A percentile compares a stretch with the other conserved stretches of the same genome.
Evolutionary conservation across 192 early-diverging fungal genomes (phyloP).

Genomic region (Helicostylum pulchrum): DNA sequence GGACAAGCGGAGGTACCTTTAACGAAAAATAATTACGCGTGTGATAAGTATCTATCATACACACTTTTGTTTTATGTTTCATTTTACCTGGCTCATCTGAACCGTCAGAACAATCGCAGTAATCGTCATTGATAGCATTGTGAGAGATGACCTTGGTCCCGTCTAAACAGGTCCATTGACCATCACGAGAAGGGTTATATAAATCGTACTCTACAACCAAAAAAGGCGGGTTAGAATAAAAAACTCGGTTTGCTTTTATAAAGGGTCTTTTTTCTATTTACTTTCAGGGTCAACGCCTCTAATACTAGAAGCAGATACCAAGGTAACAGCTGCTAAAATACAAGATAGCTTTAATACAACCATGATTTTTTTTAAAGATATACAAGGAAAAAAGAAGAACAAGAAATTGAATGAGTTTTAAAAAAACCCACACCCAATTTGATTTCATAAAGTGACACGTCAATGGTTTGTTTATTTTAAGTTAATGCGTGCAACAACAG

Average conservation of each 20-base stretch:
- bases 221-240: background rate
- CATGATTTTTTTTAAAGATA: background rate
- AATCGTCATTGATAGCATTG: slow-evolving; percentile 88
- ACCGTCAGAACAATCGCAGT: slow-evolving; percentile 94
- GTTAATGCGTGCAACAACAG: no score
- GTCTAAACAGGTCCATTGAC: slow-evolving; percentile 72
- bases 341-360: slow-evolving; percentile 5
- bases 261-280: background rate
- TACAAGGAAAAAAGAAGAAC: no score
- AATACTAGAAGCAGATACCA: slow-evolving; percentile 8
- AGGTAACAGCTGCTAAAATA: slow-evolving; percentile 11
- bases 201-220: slow-evolving; percentile 9
- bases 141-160: slow-evolving; percentile 65
- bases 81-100: slow-evolving; percentile 88
- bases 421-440: no score
- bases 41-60: background rate
- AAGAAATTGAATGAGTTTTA: no score
- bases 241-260: background rate
- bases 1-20: slow-evolving; percentile 89
- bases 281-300: slow-evolving; percentile 8
- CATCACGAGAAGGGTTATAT: slow-evolving; percentile 21
- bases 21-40: background rate
- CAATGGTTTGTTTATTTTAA: no score
- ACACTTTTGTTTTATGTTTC: background rate
- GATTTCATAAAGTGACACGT: no score